Base-by-base conservation (phyloP, 176 grass and related monocot genomes). In the Avena insularis region DNA sequence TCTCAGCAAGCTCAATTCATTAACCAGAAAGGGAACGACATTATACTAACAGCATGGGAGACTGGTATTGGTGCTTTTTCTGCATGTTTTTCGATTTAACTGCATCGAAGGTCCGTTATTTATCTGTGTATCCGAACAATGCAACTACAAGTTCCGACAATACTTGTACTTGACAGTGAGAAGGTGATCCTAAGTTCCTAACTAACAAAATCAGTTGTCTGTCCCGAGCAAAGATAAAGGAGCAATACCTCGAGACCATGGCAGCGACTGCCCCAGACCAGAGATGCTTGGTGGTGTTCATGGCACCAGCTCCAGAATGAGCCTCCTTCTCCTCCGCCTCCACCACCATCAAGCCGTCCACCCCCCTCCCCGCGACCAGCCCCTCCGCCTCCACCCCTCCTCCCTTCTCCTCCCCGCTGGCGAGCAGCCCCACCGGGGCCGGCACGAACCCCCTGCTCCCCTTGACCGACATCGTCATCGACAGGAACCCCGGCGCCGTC, bases 201-300 rank as follows among this genome's bases (percentile, higher is more conserved):
- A 46, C 17, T 0, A n/a, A 21, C 5, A 73, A 73, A 73, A 48
- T 48, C 43, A 73, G 10, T 12, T 43, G 15, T 57, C 8, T 47
- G 19, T 40, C 14, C 8, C 8, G 79, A 55, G 35, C 47, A 65
- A 53, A 80, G 58, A 68, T 16, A 60, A 75, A 69, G 70, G 0
- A 4, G 79, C 75, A 23, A 73, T 96, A 97, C 97, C 97, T 93
- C 0, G 94, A 99, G 56, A 99, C 89, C 94, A 99, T 99, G 56
- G 97, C 94, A 53, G 97, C 97, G 19, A 97, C 91, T 47, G 97
- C 97, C 58, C 97, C 94, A 15, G 94, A 60, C 92, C 94, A 99
- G 51, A 99, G 90, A 92, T 99, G 94, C 46, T 99, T 94, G 12
- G 94, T 94, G 38, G 77, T 92, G 84, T 97, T 99, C 85, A 97